Evolutionary conservation across 306 rosid species (phyloP).

Genomic region (Astragalus membranaceus): DNA sequence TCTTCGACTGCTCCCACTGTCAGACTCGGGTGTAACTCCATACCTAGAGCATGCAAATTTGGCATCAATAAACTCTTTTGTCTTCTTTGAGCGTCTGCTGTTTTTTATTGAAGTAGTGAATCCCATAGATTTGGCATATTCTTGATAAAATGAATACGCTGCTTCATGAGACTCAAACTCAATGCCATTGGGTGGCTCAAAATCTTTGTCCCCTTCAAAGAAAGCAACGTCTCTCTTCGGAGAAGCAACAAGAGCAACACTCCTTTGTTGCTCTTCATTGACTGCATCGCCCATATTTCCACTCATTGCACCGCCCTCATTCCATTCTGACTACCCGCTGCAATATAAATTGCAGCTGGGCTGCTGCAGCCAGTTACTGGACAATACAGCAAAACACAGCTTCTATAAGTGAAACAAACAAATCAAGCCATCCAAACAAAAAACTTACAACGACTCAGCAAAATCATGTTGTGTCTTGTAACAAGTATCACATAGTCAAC

Average conservation of each 20-base stretch:
- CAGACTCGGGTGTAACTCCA: slow-evolving; percentile 87
- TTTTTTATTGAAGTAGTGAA: slow-evolving; percentile 90
- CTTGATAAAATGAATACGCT: slow-evolving; percentile 79
- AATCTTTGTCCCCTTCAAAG: slow-evolving; percentile 66
- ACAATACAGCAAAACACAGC: slow-evolving; percentile 10
- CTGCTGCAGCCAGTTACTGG: slow-evolving; percentile 18
- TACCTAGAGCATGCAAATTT: slow-evolving; percentile 93
- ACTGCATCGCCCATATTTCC: slow-evolving; percentile 46
- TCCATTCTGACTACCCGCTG: slow-evolving; percentile 26
- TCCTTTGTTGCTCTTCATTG: slow-evolving; percentile 45
- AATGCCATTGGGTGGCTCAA: slow-evolving; percentile 76
- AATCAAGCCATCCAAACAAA: background rate
- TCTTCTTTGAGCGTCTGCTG: slow-evolving; percentile 93
- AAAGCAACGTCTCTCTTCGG: slow-evolving; percentile 43
- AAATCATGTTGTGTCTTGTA: background rate
- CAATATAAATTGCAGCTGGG: slow-evolving; percentile 5
- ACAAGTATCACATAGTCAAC: background rate
- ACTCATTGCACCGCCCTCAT: slow-evolving; percentile 26
- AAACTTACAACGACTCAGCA: background rate
- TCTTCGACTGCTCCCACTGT: slow-evolving; percentile 73
- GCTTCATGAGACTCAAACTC: slow-evolving; percentile 82
- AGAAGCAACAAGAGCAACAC: slow-evolving; percentile 34
- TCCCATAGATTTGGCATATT: slow-evolving; percentile 95
- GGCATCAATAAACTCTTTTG: slow-evolving; percentile 91
- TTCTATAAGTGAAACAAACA: background rate